phyloP scores from a whole-genome alignment of 345 rosid species.

The Mangifera indica region DNA sequence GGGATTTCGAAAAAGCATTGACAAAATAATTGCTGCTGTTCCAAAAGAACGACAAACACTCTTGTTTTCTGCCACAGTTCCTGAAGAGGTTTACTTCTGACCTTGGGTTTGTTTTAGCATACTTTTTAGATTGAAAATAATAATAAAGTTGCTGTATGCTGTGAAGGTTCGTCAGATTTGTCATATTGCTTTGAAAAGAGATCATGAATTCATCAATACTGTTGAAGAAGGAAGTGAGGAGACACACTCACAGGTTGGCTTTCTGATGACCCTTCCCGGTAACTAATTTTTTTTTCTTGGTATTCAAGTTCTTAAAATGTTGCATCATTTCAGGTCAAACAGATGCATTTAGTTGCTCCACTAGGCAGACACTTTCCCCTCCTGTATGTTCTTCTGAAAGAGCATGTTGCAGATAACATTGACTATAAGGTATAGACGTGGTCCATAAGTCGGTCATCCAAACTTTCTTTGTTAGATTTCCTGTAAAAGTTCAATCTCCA shows the following conservation, averaged over 20 bases:
- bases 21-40: constrained; percentile 75
- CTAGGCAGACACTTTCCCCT: constrained; percentile 73
- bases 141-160: constrained; percentile 26
- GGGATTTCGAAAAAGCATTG: constrained; percentile 96
- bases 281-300: constrained; percentile 9
- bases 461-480: constrained; percentile 1
- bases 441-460: background rate
- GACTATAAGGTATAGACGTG: constrained; percentile 69
- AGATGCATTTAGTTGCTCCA: constrained; percentile 72
- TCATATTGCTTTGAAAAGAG: constrained; percentile 77
- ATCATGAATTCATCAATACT: constrained; percentile 81
- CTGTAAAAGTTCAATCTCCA: background rate
- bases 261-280: constrained; percentile 1
- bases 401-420: constrained; percentile 68
- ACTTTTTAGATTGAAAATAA: constrained; percentile 17
- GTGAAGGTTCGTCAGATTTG: constrained; percentile 90
- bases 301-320: constrained; percentile 17
- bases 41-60: constrained; percentile 95
- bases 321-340: constrained; percentile 66
- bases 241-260: constrained; percentile 76
- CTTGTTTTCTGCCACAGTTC: constrained; percentile 90
- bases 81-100: constrained; percentile 65
- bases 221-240: constrained; percentile 89
- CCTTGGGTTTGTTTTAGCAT: constrained; percentile 15
- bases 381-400: constrained; percentile 64